A percentile compares a stretch with the other conserved stretches of the same genome.
These are phyloP conservation scores for Lathyrus tuberosus DNA, from an alignment of 306 rosid genomes.

Conservation along the genomic window DNA sequence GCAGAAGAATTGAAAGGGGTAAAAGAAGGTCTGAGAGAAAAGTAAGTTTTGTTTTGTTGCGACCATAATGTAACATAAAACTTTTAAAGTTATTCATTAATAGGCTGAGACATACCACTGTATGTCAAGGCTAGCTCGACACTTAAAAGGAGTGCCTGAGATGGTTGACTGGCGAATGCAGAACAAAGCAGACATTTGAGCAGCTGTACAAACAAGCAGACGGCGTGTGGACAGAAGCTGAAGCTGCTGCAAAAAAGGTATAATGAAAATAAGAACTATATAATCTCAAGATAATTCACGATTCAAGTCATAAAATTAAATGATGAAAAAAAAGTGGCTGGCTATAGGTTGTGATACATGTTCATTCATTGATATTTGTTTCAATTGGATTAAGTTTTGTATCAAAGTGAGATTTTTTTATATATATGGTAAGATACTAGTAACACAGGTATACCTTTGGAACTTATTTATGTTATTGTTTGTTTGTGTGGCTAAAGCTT, in stretches of 20 bases:
- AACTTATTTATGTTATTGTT: constrained; percentile 16
- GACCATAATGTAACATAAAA: constrained; percentile 23
- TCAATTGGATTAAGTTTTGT: not conserved
- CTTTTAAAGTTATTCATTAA: constrained; percentile 38
- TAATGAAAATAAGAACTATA: constrained; percentile 2
- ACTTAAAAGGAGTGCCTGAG: constrained; percentile 79
- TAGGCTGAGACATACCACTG: constrained; percentile 93
- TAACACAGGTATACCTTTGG: not conserved
- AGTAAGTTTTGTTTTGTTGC: constrained; percentile 51
- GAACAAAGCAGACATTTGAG: constrained; percentile 94
- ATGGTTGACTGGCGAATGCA: constrained; percentile 91
- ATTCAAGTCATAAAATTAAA: not conserved
- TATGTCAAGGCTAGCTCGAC: constrained; percentile 93
- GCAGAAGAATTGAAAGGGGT: constrained; percentile 79
- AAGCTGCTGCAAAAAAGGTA: constrained; percentile 85
- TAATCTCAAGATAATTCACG: not conserved
- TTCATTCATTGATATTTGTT: not conserved
- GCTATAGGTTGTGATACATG: not conserved
- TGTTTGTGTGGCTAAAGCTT: constrained; percentile 3
- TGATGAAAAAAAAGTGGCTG: not conserved
- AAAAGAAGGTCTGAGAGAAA: constrained; percentile 73
- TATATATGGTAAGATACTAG: not conserved
- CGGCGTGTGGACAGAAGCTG: constrained; percentile 89
- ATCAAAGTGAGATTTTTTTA: not conserved
- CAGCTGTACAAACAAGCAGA: constrained; percentile 87